These are phyloP conservation scores for Geotrichum restrictum DNA, from an alignment of 1,139 yeast genomes.

Conservation along the genomic window DNA sequence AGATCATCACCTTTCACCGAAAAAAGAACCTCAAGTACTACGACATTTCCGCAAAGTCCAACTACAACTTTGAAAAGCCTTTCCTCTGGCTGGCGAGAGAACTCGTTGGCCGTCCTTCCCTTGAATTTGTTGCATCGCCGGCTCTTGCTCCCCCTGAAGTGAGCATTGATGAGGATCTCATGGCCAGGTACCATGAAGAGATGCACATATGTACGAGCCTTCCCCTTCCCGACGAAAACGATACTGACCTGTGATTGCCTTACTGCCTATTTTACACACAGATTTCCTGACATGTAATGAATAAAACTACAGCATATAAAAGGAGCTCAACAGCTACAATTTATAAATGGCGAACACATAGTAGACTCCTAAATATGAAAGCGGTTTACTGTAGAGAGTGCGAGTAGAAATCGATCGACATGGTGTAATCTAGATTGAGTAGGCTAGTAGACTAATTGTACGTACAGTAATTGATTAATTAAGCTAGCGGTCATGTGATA, in stretches of 20 bases:
- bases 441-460: too few species aligned
- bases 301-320: too few species aligned
- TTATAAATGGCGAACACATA: too few species aligned
- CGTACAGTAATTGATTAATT: too few species aligned
- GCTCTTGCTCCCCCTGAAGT: constrained; percentile 99
- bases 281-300: too few species aligned
- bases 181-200: constrained; percentile 98
- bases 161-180: constrained; percentile 89
- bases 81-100: constrained; percentile 99
- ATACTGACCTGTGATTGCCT: constrained; percentile 94
- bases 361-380: too few species aligned
- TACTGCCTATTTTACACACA: too few species aligned
- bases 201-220: constrained; percentile 98
- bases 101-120: constrained; percentile 95
- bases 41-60: constrained; percentile 98
- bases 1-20: constrained; percentile 99
- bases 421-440: too few species aligned
- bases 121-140: constrained; percentile 98
- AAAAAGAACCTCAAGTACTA: constrained; percentile 99
- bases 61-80: constrained; percentile 99
- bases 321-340: too few species aligned
- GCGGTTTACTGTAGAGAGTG: too few species aligned
- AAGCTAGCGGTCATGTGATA: neutral
- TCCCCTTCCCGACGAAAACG: constrained; percentile 99
- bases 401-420: too few species aligned